A percentile compares a stretch with the other conserved stretches of the same genome.
phyloP scores from a whole-genome alignment of 1,139 yeast genomes.

The Magnusiomyces suaveolens region DNA sequence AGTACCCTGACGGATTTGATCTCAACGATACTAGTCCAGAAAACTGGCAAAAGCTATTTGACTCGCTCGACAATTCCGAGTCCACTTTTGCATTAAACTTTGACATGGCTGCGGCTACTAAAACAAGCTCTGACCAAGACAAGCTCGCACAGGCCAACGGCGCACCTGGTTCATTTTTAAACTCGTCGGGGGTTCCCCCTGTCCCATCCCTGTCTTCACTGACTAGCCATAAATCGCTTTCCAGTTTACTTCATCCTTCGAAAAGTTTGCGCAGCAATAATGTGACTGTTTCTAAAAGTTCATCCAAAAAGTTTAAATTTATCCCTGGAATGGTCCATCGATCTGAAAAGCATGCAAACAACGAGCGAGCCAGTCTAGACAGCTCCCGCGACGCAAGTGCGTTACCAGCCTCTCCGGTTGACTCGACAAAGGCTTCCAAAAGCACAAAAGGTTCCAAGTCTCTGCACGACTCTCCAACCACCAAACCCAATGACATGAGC shows the following conservation, averaged over 20 bases:
- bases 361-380: too few species aligned
- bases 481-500: too few species aligned
- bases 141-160: constrained; percentile 6
- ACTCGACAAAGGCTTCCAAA: too few species aligned
- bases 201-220: too few species aligned
- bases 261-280: too few species aligned
- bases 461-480: background rate
- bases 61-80: constrained; percentile 11
- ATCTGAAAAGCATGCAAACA: background rate
- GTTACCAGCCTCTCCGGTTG: too few species aligned
- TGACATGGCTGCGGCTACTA: constrained; percentile 13
- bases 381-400: too few species aligned
- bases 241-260: too few species aligned
- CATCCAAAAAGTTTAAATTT: background rate
- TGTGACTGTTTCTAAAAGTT: too few species aligned
- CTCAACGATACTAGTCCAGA: constrained; percentile 9
- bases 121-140: constrained; percentile 12
- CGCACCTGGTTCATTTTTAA: background rate
- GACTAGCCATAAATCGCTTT: too few species aligned
- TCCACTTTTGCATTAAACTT: constrained; percentile 13
- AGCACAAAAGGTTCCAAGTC: background rate
- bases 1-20: background rate
- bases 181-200: background rate
- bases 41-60: constrained; percentile 13
- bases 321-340: background rate